Evolutionary conservation across 805 yeast species (phyloP).

Genomic region (Candida suzukii): DNA sequence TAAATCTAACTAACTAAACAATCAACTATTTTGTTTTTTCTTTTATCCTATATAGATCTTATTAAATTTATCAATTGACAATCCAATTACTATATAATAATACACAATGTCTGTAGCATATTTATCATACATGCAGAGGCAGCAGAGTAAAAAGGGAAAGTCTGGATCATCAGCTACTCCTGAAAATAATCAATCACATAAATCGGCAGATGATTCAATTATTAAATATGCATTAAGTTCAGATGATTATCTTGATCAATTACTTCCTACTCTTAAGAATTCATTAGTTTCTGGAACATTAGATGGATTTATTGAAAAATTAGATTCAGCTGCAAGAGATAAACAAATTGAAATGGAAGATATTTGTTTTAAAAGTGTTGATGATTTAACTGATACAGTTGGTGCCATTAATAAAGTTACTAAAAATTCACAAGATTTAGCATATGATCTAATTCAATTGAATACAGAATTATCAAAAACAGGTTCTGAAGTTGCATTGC

Average conservation of each 20-base stretch:
- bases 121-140: too few relatives aligned
- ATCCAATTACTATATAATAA: too few relatives aligned
- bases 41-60: too few relatives aligned
- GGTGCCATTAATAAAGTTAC: conserved; percentile 58
- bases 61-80: too few relatives aligned
- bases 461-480: conserved; percentile 53
- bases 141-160: too few relatives aligned
- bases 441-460: conserved; percentile 48
- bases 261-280: conserved; percentile 66
- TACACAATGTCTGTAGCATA: too few relatives aligned
- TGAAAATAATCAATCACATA: not conserved
- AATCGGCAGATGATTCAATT: conserved; percentile 14
- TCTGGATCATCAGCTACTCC: not conserved
- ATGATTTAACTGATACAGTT: conserved; percentile 49
- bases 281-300: conserved; percentile 51
- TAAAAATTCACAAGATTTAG: conserved; percentile 46
- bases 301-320: conserved; percentile 44
- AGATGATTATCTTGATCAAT: conserved; percentile 70
- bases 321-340: conserved; percentile 49
- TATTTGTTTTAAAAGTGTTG: conserved; percentile 55
- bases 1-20: too few relatives aligned
- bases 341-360: conserved; percentile 59
- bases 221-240: conserved; percentile 37
- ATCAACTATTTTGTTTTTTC: too few relatives aligned
- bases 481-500: conserved; percentile 55